Conservation (phyloP, 2,329 filamentous ascomycete genomes). For the Penicillium sp. region DNA sequence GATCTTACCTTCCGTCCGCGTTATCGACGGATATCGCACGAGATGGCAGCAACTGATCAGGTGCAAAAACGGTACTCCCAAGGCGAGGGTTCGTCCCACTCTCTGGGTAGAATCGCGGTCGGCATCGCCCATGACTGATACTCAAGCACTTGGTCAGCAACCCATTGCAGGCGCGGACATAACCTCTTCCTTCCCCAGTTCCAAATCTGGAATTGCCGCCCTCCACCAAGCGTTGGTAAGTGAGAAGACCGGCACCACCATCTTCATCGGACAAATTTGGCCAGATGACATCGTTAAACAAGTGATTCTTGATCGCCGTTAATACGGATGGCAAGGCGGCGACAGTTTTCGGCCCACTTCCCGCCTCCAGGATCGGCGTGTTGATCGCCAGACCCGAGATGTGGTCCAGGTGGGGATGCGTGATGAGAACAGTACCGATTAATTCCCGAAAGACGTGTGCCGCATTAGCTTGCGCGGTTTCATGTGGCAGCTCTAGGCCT, state of each 20-base stretch:
- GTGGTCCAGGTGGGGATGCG: constrained; percentile 95
- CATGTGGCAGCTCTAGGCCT: constrained; percentile 66
- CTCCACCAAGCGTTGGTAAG: constrained; percentile 81
- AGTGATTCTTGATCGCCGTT: constrained; percentile 82
- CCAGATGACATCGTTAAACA: constrained; percentile 98
- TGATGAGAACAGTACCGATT: constrained; percentile 85
- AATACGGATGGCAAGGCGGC: constrained; percentile 87
- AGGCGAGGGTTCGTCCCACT: constrained; percentile 57
- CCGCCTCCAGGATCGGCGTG: constrained; percentile 76
- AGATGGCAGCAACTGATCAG: constrained; percentile 46
- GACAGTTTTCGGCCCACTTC: constrained; percentile 72
- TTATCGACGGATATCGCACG: constrained; percentile 33
- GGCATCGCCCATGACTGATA: constrained; percentile 86
- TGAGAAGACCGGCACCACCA: constrained; percentile 85
- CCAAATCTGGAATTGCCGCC: constrained; percentile 82
- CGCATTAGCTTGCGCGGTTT: constrained; percentile 70
- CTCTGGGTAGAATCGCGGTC: constrained; percentile 57
- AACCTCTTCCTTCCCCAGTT: constrained; percentile 73
- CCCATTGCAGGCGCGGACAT: constrained; percentile 82
- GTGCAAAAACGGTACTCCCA: constrained; percentile 41
- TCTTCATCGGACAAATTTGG: constrained; percentile 96
- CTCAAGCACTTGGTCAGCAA: constrained; percentile 83
- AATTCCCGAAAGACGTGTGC: constrained; percentile 72
- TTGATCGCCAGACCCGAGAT: constrained; percentile 89
- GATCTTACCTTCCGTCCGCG: constrained; percentile 30